Conservation (phyloP, 1,284 basidiomycete genomes). For the Rugosomyces carneus region DNA sequence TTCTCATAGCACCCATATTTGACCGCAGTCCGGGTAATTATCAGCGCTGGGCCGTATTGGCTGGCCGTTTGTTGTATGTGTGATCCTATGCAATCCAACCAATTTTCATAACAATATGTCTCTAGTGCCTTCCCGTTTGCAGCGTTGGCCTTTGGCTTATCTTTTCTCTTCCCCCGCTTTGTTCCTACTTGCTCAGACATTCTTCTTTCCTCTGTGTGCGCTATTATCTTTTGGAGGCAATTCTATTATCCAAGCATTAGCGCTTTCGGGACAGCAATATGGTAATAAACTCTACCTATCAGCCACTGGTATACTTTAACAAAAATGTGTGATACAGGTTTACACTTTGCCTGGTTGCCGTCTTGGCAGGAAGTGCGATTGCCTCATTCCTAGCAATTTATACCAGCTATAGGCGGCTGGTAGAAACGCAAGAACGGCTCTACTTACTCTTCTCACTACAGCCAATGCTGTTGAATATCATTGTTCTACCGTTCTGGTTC, state of each 20-base stretch:
- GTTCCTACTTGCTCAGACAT: background rate
- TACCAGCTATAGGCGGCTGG: no score
- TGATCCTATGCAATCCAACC: background rate
- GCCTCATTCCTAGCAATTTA: background rate
- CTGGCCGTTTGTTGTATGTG: background rate
- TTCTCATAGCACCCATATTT: background rate
- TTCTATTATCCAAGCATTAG: background rate
- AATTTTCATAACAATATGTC: background rate
- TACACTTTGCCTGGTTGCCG: no score
- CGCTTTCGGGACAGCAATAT: no score
- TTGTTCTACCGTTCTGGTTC: conserved; percentile 8
- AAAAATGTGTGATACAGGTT: no score
- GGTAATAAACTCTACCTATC: no score
- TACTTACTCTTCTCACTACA: no score
- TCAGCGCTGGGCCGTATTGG: background rate
- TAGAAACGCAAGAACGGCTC: no score
- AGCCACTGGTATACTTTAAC: no score
- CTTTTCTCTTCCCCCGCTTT: background rate
- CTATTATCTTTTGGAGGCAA: background rate
- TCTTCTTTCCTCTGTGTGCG: background rate
- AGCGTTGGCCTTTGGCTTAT: background rate
- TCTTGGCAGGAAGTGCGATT: background rate
- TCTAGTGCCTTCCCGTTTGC: background rate
- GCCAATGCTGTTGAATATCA: conserved; percentile 4
- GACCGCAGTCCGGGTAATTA: background rate